Conservation (phyloP, 2,329 filamentous ascomycete genomes). For the Neonectria coccinea region DNA sequence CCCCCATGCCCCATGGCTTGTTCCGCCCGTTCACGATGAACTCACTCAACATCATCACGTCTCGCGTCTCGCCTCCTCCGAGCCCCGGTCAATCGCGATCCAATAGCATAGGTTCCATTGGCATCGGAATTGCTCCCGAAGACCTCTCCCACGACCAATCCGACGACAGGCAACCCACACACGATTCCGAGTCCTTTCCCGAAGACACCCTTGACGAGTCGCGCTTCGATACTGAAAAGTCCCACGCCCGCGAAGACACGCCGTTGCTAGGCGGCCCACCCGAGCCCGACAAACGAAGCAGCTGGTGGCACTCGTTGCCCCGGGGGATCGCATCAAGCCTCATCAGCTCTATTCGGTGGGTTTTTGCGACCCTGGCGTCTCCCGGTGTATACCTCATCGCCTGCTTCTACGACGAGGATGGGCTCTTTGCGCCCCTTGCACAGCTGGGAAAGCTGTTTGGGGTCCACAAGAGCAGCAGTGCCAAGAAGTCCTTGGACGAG, state of each 20-base stretch:
- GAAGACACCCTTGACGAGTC: slow-evolving; percentile 53
- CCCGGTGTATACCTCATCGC: slow-evolving; percentile 86
- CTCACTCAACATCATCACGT: slow-evolving; percentile 93
- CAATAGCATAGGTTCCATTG: slow-evolving; percentile 69
- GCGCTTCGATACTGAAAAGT: slow-evolving; percentile 53
- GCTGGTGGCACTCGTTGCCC: slow-evolving; percentile 69
- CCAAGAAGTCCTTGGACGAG: slow-evolving; percentile 57
- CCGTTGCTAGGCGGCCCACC: slow-evolving; percentile 64
- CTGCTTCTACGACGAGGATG: slow-evolving; percentile 84
- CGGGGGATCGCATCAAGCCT: slow-evolving; percentile 78
- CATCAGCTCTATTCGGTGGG: slow-evolving; percentile 80
- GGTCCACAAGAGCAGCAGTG: slow-evolving; percentile 53
- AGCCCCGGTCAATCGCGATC: slow-evolving; percentile 68
- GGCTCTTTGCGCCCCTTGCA: slow-evolving; percentile 80
- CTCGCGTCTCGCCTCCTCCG: slow-evolving; percentile 76
- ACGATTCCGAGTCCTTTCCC: slow-evolving; percentile 50
- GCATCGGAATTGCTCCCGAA: slow-evolving; percentile 59
- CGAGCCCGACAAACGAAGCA: slow-evolving; percentile 52
- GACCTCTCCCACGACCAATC: slow-evolving; percentile 46
- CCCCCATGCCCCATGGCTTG: slow-evolving; percentile 63
- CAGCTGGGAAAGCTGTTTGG: slow-evolving; percentile 76
- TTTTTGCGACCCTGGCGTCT: slow-evolving; percentile 81
- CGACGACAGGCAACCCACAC: slow-evolving; percentile 50
- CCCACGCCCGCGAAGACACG: slow-evolving; percentile 70
- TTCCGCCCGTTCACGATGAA: slow-evolving; percentile 80